These are phyloP conservation scores for Solanum lycopersicoides DNA, from an alignment of 257 asterid genomes.

Conservation along the genomic window DNA sequence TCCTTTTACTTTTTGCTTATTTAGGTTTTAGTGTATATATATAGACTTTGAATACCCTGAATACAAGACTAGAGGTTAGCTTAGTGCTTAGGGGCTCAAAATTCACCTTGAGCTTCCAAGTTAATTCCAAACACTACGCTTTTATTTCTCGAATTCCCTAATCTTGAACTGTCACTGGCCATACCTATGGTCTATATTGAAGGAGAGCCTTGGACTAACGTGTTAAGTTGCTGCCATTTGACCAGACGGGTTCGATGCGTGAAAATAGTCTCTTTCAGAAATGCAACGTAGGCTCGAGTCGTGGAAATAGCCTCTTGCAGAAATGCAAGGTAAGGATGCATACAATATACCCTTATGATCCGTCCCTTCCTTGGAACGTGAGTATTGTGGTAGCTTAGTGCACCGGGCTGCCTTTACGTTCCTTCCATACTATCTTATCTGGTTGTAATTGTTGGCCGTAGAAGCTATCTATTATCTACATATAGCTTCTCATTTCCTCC, in stretches of 20 bases:
- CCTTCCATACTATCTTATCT: neutral
- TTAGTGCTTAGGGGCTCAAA: neutral
- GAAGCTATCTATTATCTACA: neutral
- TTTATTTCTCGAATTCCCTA: neutral
- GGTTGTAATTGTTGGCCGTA: neutral
- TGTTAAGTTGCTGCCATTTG: neutral
- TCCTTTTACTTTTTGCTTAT: neutral
- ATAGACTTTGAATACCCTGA: neutral
- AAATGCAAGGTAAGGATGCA: neutral
- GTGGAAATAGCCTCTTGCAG: neutral
- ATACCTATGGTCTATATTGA: neutral
- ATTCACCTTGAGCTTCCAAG: neutral
- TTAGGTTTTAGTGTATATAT: neutral
- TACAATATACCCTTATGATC: neutral
- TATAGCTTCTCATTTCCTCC: neutral
- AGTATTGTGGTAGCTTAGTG: neutral
- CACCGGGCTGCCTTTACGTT: neutral
- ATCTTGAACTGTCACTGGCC: neutral
- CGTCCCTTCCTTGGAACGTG: neutral
- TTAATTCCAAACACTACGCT: neutral
- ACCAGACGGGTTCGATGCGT: neutral
- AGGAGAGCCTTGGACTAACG: neutral
- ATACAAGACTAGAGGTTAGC: neutral
- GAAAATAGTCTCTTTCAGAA: neutral
- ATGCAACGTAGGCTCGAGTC: neutral